Conservation (phyloP, 1,139 yeast genomes). For the Keqinozyma sinolaborantium region DNA sequence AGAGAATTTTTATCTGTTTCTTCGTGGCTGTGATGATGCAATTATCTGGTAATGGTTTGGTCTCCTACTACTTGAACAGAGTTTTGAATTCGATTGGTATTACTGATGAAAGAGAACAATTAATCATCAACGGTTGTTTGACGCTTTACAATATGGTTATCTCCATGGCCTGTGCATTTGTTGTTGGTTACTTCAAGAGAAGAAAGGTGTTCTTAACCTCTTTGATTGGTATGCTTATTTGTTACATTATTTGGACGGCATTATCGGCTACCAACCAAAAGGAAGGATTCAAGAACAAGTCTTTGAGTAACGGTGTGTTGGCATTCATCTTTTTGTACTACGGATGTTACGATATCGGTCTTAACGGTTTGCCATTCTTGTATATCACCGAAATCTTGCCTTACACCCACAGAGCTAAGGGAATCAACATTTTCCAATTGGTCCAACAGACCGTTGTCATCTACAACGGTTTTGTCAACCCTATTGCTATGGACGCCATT, state of each 20-base stretch:
- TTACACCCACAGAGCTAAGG: conserved; percentile 41
- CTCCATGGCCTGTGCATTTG: conserved; percentile 25
- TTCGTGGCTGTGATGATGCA: conserved; percentile 40
- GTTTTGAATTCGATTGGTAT: conserved; percentile 50
- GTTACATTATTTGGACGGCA: conserved; percentile 34
- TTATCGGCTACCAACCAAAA: conserved; percentile 32
- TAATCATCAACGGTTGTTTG: conserved; percentile 43
- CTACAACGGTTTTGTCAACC: conserved; percentile 44
- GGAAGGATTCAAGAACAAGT: conserved; percentile 20
- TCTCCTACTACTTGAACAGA: conserved; percentile 46
- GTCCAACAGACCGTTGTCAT: conserved; percentile 19
- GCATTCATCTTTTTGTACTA: conserved; percentile 43
- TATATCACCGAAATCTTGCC: conserved; percentile 42
- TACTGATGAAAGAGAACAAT: conserved; percentile 38
- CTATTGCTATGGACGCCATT: conserved; percentile 55
- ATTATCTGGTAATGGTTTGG: conserved; percentile 50
- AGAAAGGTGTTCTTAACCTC: conserved; percentile 41
- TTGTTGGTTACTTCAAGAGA: conserved; percentile 32
- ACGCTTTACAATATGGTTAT: conserved; percentile 38
- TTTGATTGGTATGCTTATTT: conserved; percentile 29
- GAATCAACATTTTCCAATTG: conserved; percentile 29
- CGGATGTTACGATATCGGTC: conserved; percentile 29
- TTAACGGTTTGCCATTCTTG: conserved; percentile 35
- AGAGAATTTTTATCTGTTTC: conserved; percentile 35
- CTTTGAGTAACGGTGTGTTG: conserved; percentile 37